Percentiles rank a stretch among this genome's conserved stretches.
These are phyloP conservation scores for Scytalidium sp. DNA, from an alignment of 2,329 filamentous ascomycete genomes.

Conservation along the genomic window DNA sequence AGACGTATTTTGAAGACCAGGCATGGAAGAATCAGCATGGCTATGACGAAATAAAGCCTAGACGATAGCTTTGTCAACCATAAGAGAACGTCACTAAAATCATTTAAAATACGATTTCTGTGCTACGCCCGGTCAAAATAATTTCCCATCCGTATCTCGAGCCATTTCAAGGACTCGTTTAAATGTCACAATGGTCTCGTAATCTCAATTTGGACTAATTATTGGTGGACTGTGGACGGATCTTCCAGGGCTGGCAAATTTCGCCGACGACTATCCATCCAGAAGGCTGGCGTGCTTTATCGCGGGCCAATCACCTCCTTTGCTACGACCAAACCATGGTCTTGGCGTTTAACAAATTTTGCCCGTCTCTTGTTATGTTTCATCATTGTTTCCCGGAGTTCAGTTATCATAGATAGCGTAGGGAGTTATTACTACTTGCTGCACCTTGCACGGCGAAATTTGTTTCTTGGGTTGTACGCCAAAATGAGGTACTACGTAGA, in stretches of 20 bases:
- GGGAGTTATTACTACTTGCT: background rate
- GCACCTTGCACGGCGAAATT: background rate
- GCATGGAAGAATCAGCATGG: too few relatives aligned
- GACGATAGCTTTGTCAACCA: too few relatives aligned
- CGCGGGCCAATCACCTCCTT: background rate
- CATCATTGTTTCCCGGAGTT: background rate
- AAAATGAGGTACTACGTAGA: background rate
- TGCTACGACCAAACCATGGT: background rate
- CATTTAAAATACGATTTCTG: too few relatives aligned
- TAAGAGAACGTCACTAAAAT: too few relatives aligned
- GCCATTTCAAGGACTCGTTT: too few relatives aligned
- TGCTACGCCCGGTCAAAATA: too few relatives aligned
- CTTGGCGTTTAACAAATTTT: background rate
- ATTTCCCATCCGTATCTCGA: too few relatives aligned
- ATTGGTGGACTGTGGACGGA: background rate
- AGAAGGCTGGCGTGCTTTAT: background rate
- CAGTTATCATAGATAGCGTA: background rate
- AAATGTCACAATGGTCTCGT: slow-evolving; percentile 49
- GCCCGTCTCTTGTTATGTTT: background rate
- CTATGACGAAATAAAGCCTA: too few relatives aligned
- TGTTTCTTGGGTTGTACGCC: background rate
- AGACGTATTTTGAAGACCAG: too few relatives aligned
- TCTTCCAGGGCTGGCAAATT: background rate
- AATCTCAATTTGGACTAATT: too few relatives aligned
- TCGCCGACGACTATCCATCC: background rate